These are phyloP conservation scores for Russula lepida DNA, from an alignment of 768 basidiomycete species.

Conservation along the genomic window DNA sequence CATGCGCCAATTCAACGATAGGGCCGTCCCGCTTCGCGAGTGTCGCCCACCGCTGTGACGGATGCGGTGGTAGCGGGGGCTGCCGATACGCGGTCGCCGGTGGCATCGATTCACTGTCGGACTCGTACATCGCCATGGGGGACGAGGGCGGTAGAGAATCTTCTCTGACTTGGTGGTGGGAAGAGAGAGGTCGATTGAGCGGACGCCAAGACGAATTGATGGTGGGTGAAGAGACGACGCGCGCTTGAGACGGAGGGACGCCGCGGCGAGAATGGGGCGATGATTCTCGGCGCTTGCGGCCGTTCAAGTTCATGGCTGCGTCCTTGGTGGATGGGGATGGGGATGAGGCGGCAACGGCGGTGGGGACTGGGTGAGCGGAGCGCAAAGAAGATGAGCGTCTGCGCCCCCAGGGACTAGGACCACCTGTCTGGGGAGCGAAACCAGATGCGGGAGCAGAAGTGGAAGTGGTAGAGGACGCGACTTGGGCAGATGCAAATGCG, in stretches of 20 bases:
- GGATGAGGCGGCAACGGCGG: background rate
- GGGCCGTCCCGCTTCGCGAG: background rate
- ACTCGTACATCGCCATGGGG: conserved; percentile 9
- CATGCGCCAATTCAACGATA: background rate
- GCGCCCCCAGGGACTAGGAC: conserved; percentile 1
- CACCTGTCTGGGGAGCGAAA: background rate
- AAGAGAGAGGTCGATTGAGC: background rate
- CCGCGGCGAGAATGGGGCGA: conserved; percentile 11
- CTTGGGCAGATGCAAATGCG: background rate
- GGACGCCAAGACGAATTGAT: background rate
- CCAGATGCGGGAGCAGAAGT: background rate
- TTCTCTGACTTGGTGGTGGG: background rate
- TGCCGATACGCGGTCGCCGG: background rate
- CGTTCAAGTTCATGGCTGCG: background rate
- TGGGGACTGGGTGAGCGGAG: background rate
- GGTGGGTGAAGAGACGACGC: background rate
- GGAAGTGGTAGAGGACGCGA: background rate
- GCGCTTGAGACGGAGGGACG: background rate
- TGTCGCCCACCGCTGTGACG: background rate
- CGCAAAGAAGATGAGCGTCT: conserved; percentile 9
- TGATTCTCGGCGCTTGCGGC: conserved; percentile 3
- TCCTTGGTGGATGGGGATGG: background rate
- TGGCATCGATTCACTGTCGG: background rate
- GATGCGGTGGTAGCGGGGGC: background rate
- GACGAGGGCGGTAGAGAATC: conserved; percentile 5